Base-by-base conservation (phyloP, 2,329 filamentous ascomycete species). In the Dryadomyces sulphureus region DNA sequence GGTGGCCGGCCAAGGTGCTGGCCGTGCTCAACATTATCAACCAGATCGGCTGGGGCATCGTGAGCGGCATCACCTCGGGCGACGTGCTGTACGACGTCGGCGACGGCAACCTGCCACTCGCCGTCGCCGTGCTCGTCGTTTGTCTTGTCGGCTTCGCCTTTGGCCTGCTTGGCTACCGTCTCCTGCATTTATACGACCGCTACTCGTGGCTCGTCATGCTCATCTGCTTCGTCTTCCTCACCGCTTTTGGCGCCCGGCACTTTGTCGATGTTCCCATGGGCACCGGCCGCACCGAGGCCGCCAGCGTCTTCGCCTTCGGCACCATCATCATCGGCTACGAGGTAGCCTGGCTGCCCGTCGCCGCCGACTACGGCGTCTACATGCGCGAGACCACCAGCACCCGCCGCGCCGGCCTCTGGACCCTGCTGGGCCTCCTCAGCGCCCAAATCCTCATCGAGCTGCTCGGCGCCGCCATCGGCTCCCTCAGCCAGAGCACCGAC, bases 281-380 rank as follows among this genome's bases (percentile, higher is more conserved):
- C 14, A 35, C 38, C 7, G 49, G 46, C 19, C 5, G 12, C 3
- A 11, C n/a, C 24, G 49, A 46, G 34, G 50, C 52, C 3, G 38
- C 45, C 20, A 45, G 50, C 9, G 48, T 57, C 4, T 34, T 57
- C 12, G 52, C 52, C 14, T 55, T 57, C 45, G 53, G 52, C 22
- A 51, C 53, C 5, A 36, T 52, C 12, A 52, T 57, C 22, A 54
- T 55, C 35, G 56, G 56, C 6, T 57, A 51, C 45, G 48, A 55
- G 40, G 47, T 55, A 17, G 53, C 55, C 11, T 57, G 56, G 56
- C 6, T 42, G 5, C 40, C 44, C 16, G 34, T 50, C 12, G 47
- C 38, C 2, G 46, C 46, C 14, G 49, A 50, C 47, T 50, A 50
- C 17, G 34, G 44, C 19, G 49, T 50, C 21, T 48, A 50, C 40